Evolutionary conservation across 345 rosid species (phyloP).

Genomic region (Aethionema arabicum): DNA sequence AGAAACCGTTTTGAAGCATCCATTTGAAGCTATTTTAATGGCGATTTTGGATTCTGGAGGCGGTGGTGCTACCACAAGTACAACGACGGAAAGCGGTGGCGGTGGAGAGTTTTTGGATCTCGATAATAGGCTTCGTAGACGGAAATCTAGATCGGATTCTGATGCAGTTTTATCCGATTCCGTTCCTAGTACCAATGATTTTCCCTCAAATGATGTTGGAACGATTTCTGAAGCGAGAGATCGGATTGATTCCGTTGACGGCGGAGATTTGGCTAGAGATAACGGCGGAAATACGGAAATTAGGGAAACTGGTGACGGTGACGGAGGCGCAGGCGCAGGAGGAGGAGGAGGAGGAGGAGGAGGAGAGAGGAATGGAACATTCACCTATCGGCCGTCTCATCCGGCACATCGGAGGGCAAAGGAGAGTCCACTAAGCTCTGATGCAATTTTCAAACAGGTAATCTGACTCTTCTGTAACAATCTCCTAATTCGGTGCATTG

Average conservation of each 20-base stretch:
- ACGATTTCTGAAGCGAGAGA: constrained; percentile 31
- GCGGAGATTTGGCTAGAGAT: constrained; percentile 33
- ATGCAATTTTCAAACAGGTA: constrained; percentile 82
- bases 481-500: background rate
- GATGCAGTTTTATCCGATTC: constrained; percentile 26
- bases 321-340: constrained; percentile 12
- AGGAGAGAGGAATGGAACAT: constrained; percentile 38
- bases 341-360: constrained; percentile 19
- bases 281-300: constrained; percentile 34
- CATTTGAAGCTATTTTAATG: constrained; percentile 30
- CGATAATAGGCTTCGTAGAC: constrained; percentile 38
- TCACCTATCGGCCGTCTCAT: constrained; percentile 63
- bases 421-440: constrained; percentile 94
- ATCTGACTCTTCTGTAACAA: background rate
- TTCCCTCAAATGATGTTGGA: constrained; percentile 26
- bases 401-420: constrained; percentile 72
- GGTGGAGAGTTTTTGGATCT: constrained; percentile 53
- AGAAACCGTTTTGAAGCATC: background rate
- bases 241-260: constrained; percentile 33
- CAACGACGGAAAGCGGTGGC: constrained; percentile 29
- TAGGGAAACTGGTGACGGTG: constrained; percentile 37
- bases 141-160: constrained; percentile 37
- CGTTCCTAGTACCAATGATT: constrained; percentile 3
- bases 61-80: constrained; percentile 1
- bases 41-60: constrained; percentile 41